A percentile compares a stretch with the other conserved stretches of the same genome.
These are phyloP conservation scores for Mycena alexandri DNA, from an alignment of 768 basidiomycete genomes.

Conservation along the genomic window DNA sequence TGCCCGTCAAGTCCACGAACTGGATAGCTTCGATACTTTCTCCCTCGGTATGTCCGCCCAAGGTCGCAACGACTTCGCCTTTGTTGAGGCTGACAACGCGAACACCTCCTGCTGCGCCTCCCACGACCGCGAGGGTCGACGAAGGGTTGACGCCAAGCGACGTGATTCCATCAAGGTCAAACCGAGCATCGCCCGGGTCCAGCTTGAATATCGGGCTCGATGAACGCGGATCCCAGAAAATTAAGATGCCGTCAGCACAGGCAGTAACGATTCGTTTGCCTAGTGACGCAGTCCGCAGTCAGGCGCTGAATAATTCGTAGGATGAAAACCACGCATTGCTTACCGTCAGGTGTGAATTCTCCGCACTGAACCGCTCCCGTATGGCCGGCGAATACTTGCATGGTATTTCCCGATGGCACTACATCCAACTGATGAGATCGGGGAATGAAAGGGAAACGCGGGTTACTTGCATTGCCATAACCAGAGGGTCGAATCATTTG, in stretches of 20 bases:
- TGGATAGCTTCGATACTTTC: slow-evolving; percentile 90
- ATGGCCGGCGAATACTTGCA: slow-evolving; percentile 97
- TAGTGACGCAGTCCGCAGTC: slow-evolving; percentile 43
- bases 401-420: slow-evolving; percentile 93
- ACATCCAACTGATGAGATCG: background rate
- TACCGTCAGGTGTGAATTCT: slow-evolving; percentile 92
- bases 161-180: slow-evolving; percentile 87
- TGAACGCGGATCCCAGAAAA: slow-evolving; percentile 93
- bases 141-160: slow-evolving; percentile 87
- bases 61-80: slow-evolving; percentile 82
- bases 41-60: slow-evolving; percentile 87
- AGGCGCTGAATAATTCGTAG: slow-evolving; percentile 17
- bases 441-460: slow-evolving; percentile 9
- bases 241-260: slow-evolving; percentile 82
- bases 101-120: slow-evolving; percentile 87
- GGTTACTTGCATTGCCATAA: slow-evolving; percentile 88
- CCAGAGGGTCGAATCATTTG: slow-evolving; percentile 95
- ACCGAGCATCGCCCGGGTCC: slow-evolving; percentile 75
- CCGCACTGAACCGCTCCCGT: slow-evolving; percentile 87
- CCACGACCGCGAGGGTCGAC: slow-evolving; percentile 92
- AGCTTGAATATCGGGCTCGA: slow-evolving; percentile 87
- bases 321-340: slow-evolving; percentile 14
- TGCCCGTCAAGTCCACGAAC: slow-evolving; percentile 83
- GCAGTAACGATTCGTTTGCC: slow-evolving; percentile 93
- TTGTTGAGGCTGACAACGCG: slow-evolving; percentile 90